Evolutionary conservation across 352 stramenopile species (phyloP).

Genomic region (Blastocystis hominis): DNA sequence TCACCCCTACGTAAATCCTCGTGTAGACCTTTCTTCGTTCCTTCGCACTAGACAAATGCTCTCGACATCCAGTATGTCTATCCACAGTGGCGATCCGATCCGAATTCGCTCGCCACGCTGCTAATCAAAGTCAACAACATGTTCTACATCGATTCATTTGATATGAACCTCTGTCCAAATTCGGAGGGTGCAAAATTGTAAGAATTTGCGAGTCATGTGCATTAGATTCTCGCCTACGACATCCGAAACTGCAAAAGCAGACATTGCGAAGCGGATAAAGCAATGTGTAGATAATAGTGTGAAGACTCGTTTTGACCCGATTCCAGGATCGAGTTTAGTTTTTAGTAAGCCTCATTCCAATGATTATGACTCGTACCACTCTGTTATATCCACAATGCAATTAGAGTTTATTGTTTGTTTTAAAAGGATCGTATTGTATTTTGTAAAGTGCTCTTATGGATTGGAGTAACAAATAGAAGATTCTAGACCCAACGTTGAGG

Average conservation of each 20-base stretch:
- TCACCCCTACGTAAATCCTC: constrained; percentile 29
- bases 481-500: neutral
- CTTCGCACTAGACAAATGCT: constrained; percentile 13
- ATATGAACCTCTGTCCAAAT: constrained; percentile 30
- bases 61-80: constrained; percentile 38
- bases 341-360: neutral
- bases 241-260: neutral
- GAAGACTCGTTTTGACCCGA: constrained; percentile 22
- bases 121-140: neutral
- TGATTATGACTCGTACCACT: neutral
- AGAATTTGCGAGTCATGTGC: neutral
- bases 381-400: neutral
- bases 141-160: constrained; percentile 17
- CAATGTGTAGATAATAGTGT: constrained; percentile 21
- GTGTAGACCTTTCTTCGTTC: neutral
- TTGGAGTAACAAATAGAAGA: neutral
- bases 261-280: neutral
- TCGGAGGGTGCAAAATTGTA: constrained; percentile 18
- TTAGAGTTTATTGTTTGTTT: constrained; percentile 14
- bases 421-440: neutral
- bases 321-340: neutral
- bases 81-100: constrained; percentile 28
- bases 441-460: neutral
- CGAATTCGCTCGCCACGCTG: neutral
- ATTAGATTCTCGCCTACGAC: neutral